A percentile compares a stretch with the other conserved stretches of the same genome.
These are phyloP conservation scores for Colletotrichum tabaci DNA, from an alignment of 2,329 filamentous ascomycete species.

Conservation along the genomic window DNA sequence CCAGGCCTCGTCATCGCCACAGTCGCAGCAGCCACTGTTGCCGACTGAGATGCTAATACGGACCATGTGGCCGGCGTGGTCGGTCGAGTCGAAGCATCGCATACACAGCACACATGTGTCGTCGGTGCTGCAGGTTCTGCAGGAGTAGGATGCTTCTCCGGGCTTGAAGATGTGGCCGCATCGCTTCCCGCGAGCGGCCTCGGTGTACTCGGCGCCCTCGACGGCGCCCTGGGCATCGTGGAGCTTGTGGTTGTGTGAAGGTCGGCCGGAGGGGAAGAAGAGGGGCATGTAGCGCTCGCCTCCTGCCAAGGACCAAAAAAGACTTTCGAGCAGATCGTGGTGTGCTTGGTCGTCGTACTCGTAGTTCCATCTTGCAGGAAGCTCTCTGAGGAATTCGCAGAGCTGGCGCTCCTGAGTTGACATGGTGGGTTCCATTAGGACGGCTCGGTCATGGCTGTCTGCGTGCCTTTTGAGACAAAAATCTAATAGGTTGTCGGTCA, in stretches of 20 bases:
- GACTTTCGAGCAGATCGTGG: slow-evolving; percentile 79
- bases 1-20: slow-evolving; percentile 97
- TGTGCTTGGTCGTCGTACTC: slow-evolving; percentile 82
- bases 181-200: slow-evolving; percentile 90
- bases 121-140: slow-evolving; percentile 93
- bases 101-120: slow-evolving; percentile 97
- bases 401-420: slow-evolving; percentile 84
- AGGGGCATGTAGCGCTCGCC: slow-evolving; percentile 81
- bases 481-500: neutral
- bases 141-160: slow-evolving; percentile 94
- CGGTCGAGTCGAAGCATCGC: slow-evolving; percentile 94
- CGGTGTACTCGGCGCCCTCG: slow-evolving; percentile 95
- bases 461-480: neutral
- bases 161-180: slow-evolving; percentile 98
- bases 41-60: slow-evolving; percentile 89
- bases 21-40: slow-evolving; percentile 97
- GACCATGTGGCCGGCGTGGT: slow-evolving; percentile 94
- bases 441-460: slow-evolving; percentile 30
- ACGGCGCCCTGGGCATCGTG: slow-evolving; percentile 91
- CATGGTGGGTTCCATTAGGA: slow-evolving; percentile 67
- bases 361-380: slow-evolving; percentile 81
- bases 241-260: slow-evolving; percentile 79
- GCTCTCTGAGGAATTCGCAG: slow-evolving; percentile 83
- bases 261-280: slow-evolving; percentile 85
- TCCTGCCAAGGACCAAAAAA: slow-evolving; percentile 90